A percentile compares a stretch with the other conserved stretches of the same genome.
Evolutionary conservation across 1,139 yeast species (phyloP).

Genomic region (Hemisphaericaspora xylanilytica): DNA sequence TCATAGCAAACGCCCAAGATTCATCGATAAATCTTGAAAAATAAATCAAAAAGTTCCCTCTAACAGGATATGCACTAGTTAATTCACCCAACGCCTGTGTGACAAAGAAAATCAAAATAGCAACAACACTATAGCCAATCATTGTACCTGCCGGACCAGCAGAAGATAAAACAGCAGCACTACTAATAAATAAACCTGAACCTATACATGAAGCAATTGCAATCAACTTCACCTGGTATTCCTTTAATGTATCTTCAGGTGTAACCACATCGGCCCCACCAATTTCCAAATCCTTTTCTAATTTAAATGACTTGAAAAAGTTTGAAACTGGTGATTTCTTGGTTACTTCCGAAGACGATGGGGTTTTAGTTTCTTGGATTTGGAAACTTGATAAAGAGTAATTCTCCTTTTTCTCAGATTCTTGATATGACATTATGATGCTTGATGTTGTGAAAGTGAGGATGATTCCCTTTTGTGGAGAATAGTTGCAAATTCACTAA

Average conservation of each 20-base stretch:
- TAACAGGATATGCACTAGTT: constrained; percentile 38
- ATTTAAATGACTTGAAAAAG: constrained; percentile 11
- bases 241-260: constrained; percentile 21
- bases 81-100: constrained; percentile 45
- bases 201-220: constrained; percentile 88
- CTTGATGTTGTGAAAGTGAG: no score
- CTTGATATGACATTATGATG: constrained; percentile 6
- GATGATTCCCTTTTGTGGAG: constrained; percentile 1
- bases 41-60: constrained; percentile 41
- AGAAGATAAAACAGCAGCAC: constrained; percentile 37
- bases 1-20: constrained; percentile 42
- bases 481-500: neutral
- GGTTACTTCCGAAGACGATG: no score
- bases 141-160: constrained; percentile 72
- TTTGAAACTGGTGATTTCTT: constrained; percentile 1
- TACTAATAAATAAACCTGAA: constrained; percentile 37
- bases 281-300: constrained; percentile 11
- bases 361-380: constrained; percentile 5
- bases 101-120: constrained; percentile 28
- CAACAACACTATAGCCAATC: constrained; percentile 44
- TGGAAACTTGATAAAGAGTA: constrained; percentile 12
- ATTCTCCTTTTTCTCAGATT: constrained; percentile 11
- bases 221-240: constrained; percentile 54
- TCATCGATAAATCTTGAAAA: constrained; percentile 43
- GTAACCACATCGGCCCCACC: constrained; percentile 12